phyloP scores from a whole-genome alignment of 2,329 filamentous ascomycete genomes.

The Colletotrichum lupini region DNA sequence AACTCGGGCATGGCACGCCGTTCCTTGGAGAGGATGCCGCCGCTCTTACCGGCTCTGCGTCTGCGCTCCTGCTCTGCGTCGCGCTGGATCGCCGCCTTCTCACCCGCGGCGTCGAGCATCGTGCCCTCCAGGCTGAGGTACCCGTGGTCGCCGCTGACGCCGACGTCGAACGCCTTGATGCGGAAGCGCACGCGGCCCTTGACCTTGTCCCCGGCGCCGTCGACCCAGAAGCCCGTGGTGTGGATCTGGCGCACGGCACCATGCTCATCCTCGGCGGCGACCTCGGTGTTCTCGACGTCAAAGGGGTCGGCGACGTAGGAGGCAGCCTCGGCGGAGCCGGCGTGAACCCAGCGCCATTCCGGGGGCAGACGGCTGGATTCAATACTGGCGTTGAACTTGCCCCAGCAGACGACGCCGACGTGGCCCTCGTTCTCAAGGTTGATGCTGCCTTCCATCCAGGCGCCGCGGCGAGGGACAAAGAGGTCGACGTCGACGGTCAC shows the following conservation, averaged over 20 bases:
- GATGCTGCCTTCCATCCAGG: slow-evolving; percentile 81
- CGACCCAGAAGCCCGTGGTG: slow-evolving; percentile 79
- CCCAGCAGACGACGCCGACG: slow-evolving; percentile 88
- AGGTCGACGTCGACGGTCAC: slow-evolving; percentile 88
- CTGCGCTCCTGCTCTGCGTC: slow-evolving; percentile 62
- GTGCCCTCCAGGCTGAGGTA: slow-evolving; percentile 90
- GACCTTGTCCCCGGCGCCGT: slow-evolving; percentile 76
- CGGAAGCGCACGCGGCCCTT: slow-evolving; percentile 79
- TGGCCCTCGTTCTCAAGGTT: slow-evolving; percentile 91
- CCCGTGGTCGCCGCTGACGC: slow-evolving; percentile 77
- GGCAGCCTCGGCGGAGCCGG: slow-evolving; percentile 53
- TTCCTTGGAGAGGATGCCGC: slow-evolving; percentile 38
- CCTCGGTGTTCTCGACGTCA: slow-evolving; percentile 44
- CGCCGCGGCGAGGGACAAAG: slow-evolving; percentile 80
- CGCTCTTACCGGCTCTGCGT: slow-evolving; percentile 41
- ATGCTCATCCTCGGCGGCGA: slow-evolving; percentile 58
- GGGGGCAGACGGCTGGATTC: slow-evolving; percentile 79
- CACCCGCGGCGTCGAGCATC: slow-evolving; percentile 78
- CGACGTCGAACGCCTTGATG: slow-evolving; percentile 87
- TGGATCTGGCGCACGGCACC: slow-evolving; percentile 65
- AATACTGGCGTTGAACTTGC: slow-evolving; percentile 91
- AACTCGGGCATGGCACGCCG: slow-evolving; percentile 61
- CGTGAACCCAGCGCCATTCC: slow-evolving; percentile 83
- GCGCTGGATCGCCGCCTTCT: slow-evolving; percentile 62
- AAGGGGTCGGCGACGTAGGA: slow-evolving; percentile 48